Base-by-base conservation (phyloP, 2,329 filamentous ascomycete species). In the Boeremia exigua region DNA sequence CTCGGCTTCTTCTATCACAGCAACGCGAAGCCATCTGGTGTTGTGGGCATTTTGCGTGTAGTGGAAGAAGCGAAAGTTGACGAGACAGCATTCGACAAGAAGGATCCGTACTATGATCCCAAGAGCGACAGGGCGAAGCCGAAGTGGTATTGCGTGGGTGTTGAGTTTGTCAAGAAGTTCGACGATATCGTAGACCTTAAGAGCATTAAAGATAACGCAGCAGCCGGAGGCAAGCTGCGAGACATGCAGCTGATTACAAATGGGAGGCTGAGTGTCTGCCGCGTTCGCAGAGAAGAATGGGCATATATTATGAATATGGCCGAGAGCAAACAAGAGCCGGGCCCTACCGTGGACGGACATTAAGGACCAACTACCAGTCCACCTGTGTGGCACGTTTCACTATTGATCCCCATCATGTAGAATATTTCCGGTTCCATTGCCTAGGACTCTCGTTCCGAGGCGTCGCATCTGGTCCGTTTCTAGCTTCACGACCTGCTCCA, bases 1-100 rank as follows among this genome's bases (percentile, higher is more conserved):
- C 82, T 93, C 29, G 93, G 92, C 25, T 98, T 99, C 79, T 98
- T 99, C 79, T 98, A 98, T 73, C 94, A 97, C 77, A 96, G 91
- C 42, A 96, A 95, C 68, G 95, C 91, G 77, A 96, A 96, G 73
- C 85, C 88, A 23, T 92, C 93, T 0, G 94, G 91, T 2, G 92
- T 98, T 43, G 92, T 88, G 1, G 93, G 93, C 1, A 85, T 88
- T 15, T 93, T 96, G 89, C 90, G 95, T 68, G 90, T 99, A 60
- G 92, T 96, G 14, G 83, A 86, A 61, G 93, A 96, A 71, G 89
- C 91, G 63, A 88, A 88, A 2, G 84, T 91, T 8, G 95, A 99
- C 68, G 87, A 88, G 68, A 84, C 87, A 23, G 90, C 90, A 2
- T 90, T 90, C 56, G 86, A 95, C 64, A 80, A 85, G 14, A 80